Evolutionary conservation across 352 stramenopile genomes (phyloP).

Genomic region (Pythium pyrilobum): DNA sequence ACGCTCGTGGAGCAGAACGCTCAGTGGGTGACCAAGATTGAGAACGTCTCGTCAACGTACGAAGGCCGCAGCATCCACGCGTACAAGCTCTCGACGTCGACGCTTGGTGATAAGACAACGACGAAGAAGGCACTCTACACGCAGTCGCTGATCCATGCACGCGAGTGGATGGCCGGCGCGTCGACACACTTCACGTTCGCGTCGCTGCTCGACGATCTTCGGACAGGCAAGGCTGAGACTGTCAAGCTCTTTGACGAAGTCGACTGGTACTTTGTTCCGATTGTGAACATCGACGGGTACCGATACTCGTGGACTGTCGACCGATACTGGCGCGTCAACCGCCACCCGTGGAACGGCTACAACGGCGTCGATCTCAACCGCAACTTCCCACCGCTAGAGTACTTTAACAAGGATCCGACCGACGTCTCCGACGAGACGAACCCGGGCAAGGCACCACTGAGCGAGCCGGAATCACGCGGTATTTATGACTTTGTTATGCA

Average conservation of each 20-base stretch:
- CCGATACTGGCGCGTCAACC: slow-evolving; percentile 64
- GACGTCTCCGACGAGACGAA: slow-evolving; percentile 45
- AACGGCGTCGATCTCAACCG: slow-evolving; percentile 70
- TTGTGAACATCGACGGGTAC: slow-evolving; percentile 80
- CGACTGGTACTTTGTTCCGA: slow-evolving; percentile 76
- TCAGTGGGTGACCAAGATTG: slow-evolving; percentile 44
- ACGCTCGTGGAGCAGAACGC: slow-evolving; percentile 35
- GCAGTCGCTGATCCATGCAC: slow-evolving; percentile 54
- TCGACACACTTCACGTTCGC: slow-evolving; percentile 20
- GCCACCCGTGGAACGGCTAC: slow-evolving; percentile 28
- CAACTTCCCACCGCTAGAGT: slow-evolving; percentile 60
- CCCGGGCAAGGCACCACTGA: slow-evolving; percentile 48
- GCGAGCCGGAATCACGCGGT: slow-evolving; percentile 42
- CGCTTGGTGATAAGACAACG: background rate
- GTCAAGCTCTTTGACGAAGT: slow-evolving; percentile 28
- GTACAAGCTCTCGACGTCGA: slow-evolving; percentile 51
- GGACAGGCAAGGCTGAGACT: background rate
- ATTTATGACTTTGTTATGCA: slow-evolving; percentile 53
- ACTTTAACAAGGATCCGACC: slow-evolving; percentile 41
- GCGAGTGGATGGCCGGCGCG: slow-evolving; percentile 23
- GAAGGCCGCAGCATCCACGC: slow-evolving; percentile 48
- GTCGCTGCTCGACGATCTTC: slow-evolving; percentile 18
- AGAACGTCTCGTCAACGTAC: slow-evolving; percentile 45
- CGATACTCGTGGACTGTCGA: slow-evolving; percentile 60
- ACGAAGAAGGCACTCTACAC: slow-evolving; percentile 50